These are phyloP conservation scores for Nissolia schottii DNA, from an alignment of 306 rosid species.

Conservation along the genomic window DNA sequence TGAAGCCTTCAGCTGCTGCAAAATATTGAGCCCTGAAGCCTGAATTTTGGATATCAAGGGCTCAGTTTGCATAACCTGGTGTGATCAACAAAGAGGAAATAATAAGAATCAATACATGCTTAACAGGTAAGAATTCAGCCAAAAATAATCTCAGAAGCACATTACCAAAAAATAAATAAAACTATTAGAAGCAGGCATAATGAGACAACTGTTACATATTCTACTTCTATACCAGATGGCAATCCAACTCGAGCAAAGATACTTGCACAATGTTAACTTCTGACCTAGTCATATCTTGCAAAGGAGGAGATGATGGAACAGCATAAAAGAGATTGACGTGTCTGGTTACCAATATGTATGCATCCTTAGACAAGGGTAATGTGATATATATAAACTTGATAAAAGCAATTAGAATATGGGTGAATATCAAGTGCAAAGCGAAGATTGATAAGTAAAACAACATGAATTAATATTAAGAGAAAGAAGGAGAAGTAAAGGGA, in stretches of 20 bases:
- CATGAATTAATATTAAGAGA: background rate
- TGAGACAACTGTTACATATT: background rate
- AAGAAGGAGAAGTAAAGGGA: background rate
- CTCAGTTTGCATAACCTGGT: constrained; percentile 63
- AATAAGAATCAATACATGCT: constrained; percentile 14
- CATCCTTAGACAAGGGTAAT: background rate
- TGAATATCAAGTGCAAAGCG: background rate
- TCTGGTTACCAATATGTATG: background rate
- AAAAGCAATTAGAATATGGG: background rate
- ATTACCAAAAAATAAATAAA: background rate
- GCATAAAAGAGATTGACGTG: background rate
- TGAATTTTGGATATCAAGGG: constrained; percentile 47
- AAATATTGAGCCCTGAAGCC: constrained; percentile 36
- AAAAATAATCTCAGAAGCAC: background rate
- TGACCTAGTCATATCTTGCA: background rate
- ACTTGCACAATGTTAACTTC: background rate
- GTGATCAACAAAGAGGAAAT: constrained; percentile 29
- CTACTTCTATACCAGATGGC: background rate
- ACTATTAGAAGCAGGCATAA: background rate
- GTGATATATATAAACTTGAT: background rate
- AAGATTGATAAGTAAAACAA: background rate
- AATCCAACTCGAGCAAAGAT: background rate
- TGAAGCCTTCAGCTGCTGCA: constrained; percentile 46
- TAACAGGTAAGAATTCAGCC: background rate
- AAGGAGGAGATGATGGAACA: background rate